Conservation (phyloP, 2,329 filamentous ascomycete genomes). For the Sporothrix inflata region DNA sequence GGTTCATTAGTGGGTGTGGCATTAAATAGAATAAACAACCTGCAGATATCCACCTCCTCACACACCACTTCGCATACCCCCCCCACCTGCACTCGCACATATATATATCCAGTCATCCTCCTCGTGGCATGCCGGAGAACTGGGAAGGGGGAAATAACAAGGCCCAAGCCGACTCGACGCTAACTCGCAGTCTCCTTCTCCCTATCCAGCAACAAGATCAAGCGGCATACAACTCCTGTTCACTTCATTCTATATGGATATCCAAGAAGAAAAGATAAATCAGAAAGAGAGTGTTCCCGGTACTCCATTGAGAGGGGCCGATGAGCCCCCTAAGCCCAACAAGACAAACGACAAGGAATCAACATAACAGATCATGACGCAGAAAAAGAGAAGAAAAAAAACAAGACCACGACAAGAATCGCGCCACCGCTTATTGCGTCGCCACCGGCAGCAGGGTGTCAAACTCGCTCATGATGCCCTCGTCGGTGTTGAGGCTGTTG, state of each 20-base stretch:
- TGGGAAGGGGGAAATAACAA: background rate
- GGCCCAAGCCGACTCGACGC: background rate
- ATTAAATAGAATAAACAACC: background rate
- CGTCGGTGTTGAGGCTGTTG: constrained; percentile 58
- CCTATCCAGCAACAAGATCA: background rate
- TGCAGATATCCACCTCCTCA: background rate
- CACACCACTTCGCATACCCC: background rate
- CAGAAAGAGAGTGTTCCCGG: background rate
- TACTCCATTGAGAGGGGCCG: background rate
- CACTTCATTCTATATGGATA: constrained; percentile 5
- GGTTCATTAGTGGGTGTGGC: background rate
- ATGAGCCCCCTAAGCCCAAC: background rate
- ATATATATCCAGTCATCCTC: constrained; percentile 5
- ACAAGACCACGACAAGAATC: background rate
- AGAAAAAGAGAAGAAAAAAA: background rate
- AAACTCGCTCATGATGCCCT: constrained; percentile 63
- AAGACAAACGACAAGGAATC: background rate
- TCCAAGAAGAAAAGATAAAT: background rate
- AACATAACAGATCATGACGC: background rate
- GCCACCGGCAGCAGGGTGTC: constrained; percentile 44
- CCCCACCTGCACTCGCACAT: background rate
- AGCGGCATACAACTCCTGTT: background rate
- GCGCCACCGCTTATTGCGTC: constrained; percentile 31
- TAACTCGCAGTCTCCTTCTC: background rate
- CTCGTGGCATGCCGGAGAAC: background rate